Conservation (phyloP, 1,284 basidiomycete species). For the Leucoagaricus sp. region DNA sequence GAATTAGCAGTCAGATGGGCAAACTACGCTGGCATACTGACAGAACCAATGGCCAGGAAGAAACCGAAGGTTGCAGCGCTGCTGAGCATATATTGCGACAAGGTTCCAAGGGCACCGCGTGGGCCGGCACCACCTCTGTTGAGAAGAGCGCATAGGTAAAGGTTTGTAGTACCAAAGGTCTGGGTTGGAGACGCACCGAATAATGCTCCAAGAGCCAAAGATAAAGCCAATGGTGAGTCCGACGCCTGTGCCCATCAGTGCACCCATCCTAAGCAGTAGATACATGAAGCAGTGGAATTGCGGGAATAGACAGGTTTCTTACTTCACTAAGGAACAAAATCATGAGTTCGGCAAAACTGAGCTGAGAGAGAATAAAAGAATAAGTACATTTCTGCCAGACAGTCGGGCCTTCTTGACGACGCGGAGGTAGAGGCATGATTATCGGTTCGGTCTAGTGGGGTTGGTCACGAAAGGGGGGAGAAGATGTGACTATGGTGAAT, state of each 20-base stretch:
- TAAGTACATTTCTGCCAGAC: constrained; percentile 74
- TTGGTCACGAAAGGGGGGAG: constrained; percentile 4
- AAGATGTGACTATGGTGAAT: constrained; percentile 11
- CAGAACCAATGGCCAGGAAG: constrained; percentile 84
- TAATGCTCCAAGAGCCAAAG: constrained; percentile 88
- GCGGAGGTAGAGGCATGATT: constrained; percentile 46
- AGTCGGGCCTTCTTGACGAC: constrained; percentile 57
- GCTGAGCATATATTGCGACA: constrained; percentile 93
- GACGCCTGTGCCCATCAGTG: constrained; percentile 89
- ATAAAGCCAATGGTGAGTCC: constrained; percentile 96
- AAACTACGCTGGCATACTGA: constrained; percentile 35
- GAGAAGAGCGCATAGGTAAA: constrained; percentile 13
- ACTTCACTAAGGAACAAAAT: constrained; percentile 46
- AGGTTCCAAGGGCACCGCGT: constrained; percentile 81
- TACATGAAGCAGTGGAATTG: constrained; percentile 8
- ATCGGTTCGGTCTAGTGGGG: constrained; percentile 11
- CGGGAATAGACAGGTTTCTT: constrained; percentile 21
- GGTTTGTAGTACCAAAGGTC: not conserved
- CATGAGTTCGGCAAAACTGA: constrained; percentile 7
- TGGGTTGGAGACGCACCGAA: constrained; percentile 57
- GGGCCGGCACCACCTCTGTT: constrained; percentile 84
- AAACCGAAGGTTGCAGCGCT: constrained; percentile 87
- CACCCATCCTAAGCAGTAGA: constrained; percentile 74
- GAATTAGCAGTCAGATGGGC: not conserved
- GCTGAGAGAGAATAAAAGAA: constrained; percentile 11